Conservation (phyloP, 2,329 filamentous ascomycete genomes). For the Xylariaceae sp. region DNA sequence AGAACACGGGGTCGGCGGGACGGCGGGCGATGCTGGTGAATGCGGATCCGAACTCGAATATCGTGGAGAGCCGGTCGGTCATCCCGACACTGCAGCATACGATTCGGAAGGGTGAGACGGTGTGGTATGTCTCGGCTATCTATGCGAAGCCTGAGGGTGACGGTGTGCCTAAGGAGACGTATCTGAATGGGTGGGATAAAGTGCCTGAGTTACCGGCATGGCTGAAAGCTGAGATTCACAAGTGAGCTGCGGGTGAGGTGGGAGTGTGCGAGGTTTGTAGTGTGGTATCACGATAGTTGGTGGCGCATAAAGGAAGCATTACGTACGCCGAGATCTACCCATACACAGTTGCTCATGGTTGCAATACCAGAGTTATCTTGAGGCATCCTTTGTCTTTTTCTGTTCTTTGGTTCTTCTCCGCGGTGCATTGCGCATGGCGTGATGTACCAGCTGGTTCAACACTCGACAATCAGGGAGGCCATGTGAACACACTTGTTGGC, state of each 20-base stretch:
- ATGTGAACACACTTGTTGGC: too few species aligned
- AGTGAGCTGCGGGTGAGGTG: neutral
- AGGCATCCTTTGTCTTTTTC: too few species aligned
- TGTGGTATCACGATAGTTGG: neutral
- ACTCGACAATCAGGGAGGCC: too few species aligned
- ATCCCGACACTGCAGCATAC: slow-evolving; percentile 66
- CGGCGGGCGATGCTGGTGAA: slow-evolving; percentile 64
- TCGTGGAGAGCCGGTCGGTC: slow-evolving; percentile 67
- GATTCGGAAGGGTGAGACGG: slow-evolving; percentile 50
- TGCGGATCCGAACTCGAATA: slow-evolving; percentile 74
- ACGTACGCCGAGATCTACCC: too few species aligned
- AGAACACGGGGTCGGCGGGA: slow-evolving; percentile 28
- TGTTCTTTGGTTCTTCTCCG: too few species aligned
- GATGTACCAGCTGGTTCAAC: too few species aligned
- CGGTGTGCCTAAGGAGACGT: slow-evolving; percentile 46
- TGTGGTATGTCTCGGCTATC: slow-evolving; percentile 67
- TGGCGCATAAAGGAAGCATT: too few species aligned
- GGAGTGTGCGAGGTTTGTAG: neutral
- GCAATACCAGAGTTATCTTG: too few species aligned
- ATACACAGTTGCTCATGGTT: too few species aligned
- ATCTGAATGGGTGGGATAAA: slow-evolving; percentile 57
- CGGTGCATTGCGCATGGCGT: too few species aligned
- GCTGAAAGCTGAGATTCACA: slow-evolving; percentile 49
- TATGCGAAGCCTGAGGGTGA: slow-evolving; percentile 62
- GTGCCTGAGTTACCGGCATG: slow-evolving; percentile 56